Conservation (phyloP, 2,329 filamentous ascomycete species). For the Beauveria asiatica region DNA sequence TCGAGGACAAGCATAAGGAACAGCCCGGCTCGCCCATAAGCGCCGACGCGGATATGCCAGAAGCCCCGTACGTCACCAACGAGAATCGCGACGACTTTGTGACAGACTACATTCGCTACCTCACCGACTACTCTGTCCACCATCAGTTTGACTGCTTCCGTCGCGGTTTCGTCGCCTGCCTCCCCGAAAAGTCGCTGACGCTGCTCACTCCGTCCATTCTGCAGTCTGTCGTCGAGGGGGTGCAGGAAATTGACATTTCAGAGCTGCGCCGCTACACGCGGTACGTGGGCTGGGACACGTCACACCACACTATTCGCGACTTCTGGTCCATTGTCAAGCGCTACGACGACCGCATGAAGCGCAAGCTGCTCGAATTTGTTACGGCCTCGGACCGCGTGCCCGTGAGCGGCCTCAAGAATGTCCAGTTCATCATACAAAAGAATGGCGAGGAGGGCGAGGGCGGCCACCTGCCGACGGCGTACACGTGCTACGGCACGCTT, state of each 20-base stretch:
- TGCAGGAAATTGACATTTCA: constrained; percentile 67
- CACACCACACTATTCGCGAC: constrained; percentile 60
- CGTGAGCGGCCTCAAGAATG: constrained; percentile 71
- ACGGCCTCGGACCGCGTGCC: constrained; percentile 88
- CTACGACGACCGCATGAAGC: constrained; percentile 61
- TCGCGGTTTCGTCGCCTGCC: constrained; percentile 68
- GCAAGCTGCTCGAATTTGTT: constrained; percentile 81
- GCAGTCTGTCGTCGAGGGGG: constrained; percentile 74
- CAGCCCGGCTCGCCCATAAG: constrained; percentile 39
- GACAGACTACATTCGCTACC: constrained; percentile 74
- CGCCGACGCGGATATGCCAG: constrained; percentile 31
- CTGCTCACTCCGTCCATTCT: constrained; percentile 65
- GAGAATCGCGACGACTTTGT: constrained; percentile 72
- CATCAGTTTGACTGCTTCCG: constrained; percentile 76
- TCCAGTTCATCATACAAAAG: constrained; percentile 76
- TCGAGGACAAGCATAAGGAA: constrained; percentile 34
- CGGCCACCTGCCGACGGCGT: constrained; percentile 68
- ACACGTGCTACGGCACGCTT: constrained; percentile 88
- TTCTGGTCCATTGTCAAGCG: constrained; percentile 77
- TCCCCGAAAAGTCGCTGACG: constrained; percentile 60
- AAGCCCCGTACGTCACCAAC: constrained; percentile 69
- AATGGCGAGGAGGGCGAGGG: constrained; percentile 54
- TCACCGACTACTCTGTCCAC: constrained; percentile 67
- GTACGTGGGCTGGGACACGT: constrained; percentile 73
- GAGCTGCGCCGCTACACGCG: constrained; percentile 63